Conservation (phyloP, 2,329 filamentous ascomycete species). For the Zalaria sp. region DNA sequence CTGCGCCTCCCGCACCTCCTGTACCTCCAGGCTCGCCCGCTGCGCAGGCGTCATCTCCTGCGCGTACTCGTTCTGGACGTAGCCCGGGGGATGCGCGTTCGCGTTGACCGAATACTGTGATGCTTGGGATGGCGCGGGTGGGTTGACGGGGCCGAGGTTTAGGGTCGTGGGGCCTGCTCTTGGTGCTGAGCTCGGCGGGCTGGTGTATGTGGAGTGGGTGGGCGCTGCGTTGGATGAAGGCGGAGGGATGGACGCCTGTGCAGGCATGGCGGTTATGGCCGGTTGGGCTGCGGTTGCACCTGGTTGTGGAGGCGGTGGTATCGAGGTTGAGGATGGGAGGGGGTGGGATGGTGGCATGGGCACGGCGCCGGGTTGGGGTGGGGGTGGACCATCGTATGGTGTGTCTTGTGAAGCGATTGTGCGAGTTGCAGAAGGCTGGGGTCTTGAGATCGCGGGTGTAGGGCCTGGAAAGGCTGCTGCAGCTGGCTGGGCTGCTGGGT, state of each 20-base stretch:
- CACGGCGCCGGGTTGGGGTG: conserved; percentile 28
- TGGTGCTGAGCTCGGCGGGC: conserved; percentile 11
- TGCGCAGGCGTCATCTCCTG: conserved; percentile 23
- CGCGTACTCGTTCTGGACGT: conserved; percentile 31
- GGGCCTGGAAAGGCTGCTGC: conserved; percentile 15
- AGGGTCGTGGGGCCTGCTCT: conserved; percentile 21
- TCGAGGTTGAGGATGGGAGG: conserved; percentile 11
- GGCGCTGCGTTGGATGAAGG: conserved; percentile 22
- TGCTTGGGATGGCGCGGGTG: conserved; percentile 7
- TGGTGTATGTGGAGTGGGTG: conserved; percentile 21
- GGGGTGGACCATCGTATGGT: conserved; percentile 21
- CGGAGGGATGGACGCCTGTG: conserved; percentile 25
- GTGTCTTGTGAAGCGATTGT: conserved; percentile 9
- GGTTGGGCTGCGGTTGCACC: conserved; percentile 14
- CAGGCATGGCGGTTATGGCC: conserved; percentile 20
- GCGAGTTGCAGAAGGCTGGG: conserved; percentile 11
- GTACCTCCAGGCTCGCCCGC: conserved; percentile 17
- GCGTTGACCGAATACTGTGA: not conserved
- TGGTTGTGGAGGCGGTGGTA: conserved; percentile 27
- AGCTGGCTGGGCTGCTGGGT: conserved; percentile 17
- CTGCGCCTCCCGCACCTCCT: conserved; percentile 12
- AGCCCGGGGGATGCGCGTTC: conserved; percentile 31
- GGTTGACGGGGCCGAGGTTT: conserved; percentile 20
- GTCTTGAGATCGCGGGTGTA: conserved; percentile 12
- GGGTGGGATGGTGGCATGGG: conserved; percentile 16